Evolutionary conservation across 768 basidiomycete species (phyloP).

Genomic region (Rhodosporidiobolus odoratus): DNA sequence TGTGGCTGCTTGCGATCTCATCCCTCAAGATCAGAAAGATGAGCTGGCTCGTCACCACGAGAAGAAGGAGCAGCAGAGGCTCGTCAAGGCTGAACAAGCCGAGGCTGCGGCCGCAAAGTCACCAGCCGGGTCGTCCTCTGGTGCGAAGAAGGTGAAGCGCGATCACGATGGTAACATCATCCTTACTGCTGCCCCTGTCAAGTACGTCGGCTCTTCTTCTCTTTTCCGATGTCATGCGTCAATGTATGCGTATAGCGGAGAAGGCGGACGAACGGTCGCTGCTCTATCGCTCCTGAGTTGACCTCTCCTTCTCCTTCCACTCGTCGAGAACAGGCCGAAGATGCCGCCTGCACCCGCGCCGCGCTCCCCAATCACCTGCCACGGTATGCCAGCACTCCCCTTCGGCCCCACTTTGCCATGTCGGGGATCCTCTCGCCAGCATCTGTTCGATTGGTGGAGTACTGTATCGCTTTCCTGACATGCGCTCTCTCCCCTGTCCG

Average conservation of each 20-base stretch:
- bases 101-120: not conserved
- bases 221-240: not conserved
- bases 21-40: constrained; percentile 12
- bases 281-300: not conserved
- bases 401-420: too few species aligned
- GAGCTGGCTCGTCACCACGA: not conserved
- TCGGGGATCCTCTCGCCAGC: not conserved
- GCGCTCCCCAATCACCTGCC: constrained; percentile 45
- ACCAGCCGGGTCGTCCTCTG: not conserved
- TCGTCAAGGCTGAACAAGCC: not conserved
- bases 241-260: constrained; percentile 26
- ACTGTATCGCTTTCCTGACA: too few species aligned
- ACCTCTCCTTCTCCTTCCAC: not conserved
- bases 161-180: not conserved
- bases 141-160: constrained; percentile 19
- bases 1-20: constrained; percentile 1
- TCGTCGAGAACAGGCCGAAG: not conserved
- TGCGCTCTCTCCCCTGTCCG: not conserved
- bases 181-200: not conserved
- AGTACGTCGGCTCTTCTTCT: not conserved
- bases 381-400: constrained; percentile 38
- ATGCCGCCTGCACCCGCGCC: not conserved
- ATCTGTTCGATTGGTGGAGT: too few species aligned
- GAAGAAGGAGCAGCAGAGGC: constrained; percentile 15
- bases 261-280: not conserved